Base-by-base conservation (phyloP, 495 filamentous ascomycete species). In the Penicillium malachiteum region DNA sequence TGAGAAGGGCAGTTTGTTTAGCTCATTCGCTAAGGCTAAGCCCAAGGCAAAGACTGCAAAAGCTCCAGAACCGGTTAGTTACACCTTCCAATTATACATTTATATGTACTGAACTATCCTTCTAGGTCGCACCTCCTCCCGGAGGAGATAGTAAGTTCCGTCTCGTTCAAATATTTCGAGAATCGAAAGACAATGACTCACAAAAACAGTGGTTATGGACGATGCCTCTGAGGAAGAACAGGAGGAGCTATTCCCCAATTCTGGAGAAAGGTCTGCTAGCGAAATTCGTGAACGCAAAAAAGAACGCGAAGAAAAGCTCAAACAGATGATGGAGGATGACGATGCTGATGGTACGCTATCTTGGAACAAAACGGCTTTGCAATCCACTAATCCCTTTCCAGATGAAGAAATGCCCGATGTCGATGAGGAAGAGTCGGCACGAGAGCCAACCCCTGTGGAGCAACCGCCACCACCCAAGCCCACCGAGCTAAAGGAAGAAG, bases 241-340 rank as follows among this genome's bases (percentile, higher is more conserved):
- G 16, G 85, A 88, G 50, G 81, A 84, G 5, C 82, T 85, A 26
- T 81, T 84, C 67, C 61, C 75, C 57, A 56, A 74, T 57, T 64
- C 65, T 65, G 56, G 70, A 43, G 58, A 66, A 13, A 63, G 80
- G 73, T 44, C 64, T 42, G 50, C 64, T 43, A 62, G 50, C 56
- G 68, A 41, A 17, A 70, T 68, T n/a, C 74, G 82, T 17, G 84
- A 86, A 67, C 79, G 73, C 9, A 82, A 82, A 59, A 86, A 83
- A 52, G 84, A 90, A 52, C 84, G 90, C 14, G 84, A 91, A 65
- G 89, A 87, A 41, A 80, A 80, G 52, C 78, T 96, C 11, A 81
- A 77, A 45, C 82, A 83, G 54, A 95, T 96, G 91, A 95, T 96
- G 91, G 90, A 96, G 31, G 82, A 90, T 61, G 86, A 88, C 39